These are phyloP conservation scores for Solanum piurae DNA, from an alignment of 257 asterid species.

Conservation along the genomic window DNA sequence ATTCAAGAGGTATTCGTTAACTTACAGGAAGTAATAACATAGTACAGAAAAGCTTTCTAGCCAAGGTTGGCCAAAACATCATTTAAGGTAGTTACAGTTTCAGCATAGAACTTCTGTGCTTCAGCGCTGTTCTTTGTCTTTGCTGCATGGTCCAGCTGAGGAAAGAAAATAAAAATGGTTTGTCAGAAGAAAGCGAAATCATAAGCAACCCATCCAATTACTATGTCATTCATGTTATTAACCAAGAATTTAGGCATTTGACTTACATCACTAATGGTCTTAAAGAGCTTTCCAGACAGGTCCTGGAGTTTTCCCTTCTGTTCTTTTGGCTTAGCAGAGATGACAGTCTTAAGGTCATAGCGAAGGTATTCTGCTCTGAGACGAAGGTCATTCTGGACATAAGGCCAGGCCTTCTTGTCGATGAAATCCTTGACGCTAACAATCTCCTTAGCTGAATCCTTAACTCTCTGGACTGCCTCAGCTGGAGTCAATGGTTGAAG, in stretches of 20 bases:
- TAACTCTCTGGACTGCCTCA: constrained; percentile 67
- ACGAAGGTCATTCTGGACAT: constrained; percentile 82
- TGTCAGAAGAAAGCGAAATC: neutral
- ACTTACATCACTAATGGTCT: constrained; percentile 46
- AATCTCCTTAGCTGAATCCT: constrained; percentile 82
- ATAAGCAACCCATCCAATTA: neutral
- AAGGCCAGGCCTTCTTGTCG: constrained; percentile 93
- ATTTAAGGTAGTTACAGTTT: constrained; percentile 53
- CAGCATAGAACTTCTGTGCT: constrained; percentile 79
- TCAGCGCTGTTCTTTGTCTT: constrained; percentile 64
- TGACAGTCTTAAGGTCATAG: constrained; percentile 82
- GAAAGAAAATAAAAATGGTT: neutral
- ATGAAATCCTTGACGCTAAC: constrained; percentile 46
- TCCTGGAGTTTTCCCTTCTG: constrained; percentile 57
- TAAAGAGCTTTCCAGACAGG: constrained; percentile 55
- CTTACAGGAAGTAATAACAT: neutral
- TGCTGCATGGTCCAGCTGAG: constrained; percentile 83
- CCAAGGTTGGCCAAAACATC: constrained; percentile 74
- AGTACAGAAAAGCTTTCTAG: constrained; percentile 14
- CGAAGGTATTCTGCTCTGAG: constrained; percentile 59
- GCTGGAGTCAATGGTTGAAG: constrained; percentile 68
- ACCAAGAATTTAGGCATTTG: neutral
- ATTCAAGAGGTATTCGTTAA: neutral
- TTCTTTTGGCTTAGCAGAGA: constrained; percentile 65
- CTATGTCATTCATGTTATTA: neutral